Base-by-base conservation (phyloP, 257 asterid genomes). In the Henckelia pumila region DNA sequence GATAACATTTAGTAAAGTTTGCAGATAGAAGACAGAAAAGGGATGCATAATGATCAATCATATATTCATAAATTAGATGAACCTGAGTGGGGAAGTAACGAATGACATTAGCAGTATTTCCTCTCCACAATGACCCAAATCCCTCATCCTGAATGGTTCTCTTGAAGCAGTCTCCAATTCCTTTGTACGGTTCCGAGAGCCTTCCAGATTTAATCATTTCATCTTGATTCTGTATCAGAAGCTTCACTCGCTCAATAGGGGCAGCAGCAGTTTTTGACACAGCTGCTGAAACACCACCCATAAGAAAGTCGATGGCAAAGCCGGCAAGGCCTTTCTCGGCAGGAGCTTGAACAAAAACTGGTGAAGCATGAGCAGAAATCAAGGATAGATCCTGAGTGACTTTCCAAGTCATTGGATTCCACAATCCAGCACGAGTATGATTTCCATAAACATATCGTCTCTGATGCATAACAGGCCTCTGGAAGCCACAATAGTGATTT, bases 271-370 rank as follows among this genome's bases (percentile, higher is more conserved):
- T 70, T 55, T 70, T 70, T 7, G 75, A 70, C 30, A 70, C 75
- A 7, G 64, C 75, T 17, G 75, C 75, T 21, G 58, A 70, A 70
- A 70, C 75, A 47, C 69, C 75, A 70, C 75, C 69, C 69, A 35
- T 35, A 35, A 35, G 75, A 30, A 71, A 71, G 64, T 63, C 64
- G 10, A 66, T 62, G 13, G 75, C 75, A 71, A 71, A 71, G 0
- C 69, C 29, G 28, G 75, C 30, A 8, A 71, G 11, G 55, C 75
- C 75, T 71, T 71, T 71, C 64, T 71, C 75, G 28, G 66, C 33
- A 23, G 64, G 75, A 62, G 75, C 70, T 23, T 63, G 70, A 33
- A 71, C 75, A 63, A 71, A 71, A 28, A 71, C 70, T 63, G 70
- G 75, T 63, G 75, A 71, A 24, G 64, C 75, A 25, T 63, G 61